phyloP scores from a whole-genome alignment of 2,329 filamentous ascomycete genomes.

The Tothia fuscella region DNA sequence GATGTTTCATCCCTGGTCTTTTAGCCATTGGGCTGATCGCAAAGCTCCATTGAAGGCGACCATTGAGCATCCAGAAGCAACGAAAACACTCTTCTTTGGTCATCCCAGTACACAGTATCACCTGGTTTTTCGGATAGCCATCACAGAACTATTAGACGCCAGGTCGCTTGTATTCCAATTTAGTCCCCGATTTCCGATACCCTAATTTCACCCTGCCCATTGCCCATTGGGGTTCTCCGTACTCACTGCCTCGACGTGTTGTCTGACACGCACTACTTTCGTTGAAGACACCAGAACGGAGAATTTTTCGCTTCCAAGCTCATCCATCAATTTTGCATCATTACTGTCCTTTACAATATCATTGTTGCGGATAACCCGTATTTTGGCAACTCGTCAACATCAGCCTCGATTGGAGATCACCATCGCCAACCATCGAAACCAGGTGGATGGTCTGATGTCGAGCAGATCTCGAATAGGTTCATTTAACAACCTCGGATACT shows the following conservation, averaged over 20 bases:
- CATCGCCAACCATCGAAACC: no score
- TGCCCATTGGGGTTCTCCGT: background rate
- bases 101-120: conserved; percentile 4
- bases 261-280: no score
- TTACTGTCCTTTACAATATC: no score
- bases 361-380: no score
- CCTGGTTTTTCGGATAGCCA: conserved; percentile 8
- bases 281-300: no score
- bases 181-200: conserved; percentile 6
- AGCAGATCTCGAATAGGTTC: no score
- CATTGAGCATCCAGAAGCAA: conserved; percentile 19
- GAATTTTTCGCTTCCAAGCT: no score
- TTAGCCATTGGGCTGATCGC: conserved; percentile 21
- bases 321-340: no score
- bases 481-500: no score
- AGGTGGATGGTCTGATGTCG: no score
- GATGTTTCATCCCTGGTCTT: conserved; percentile 28
- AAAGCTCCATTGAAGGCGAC: conserved; percentile 26
- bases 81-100: conserved; percentile 6
- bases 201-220: background rate
- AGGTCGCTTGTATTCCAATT: conserved; percentile 4
- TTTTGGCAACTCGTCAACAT: no score
- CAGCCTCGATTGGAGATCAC: no score
- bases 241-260: background rate
- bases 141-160: conserved; percentile 4